Evolutionary conservation across 805 yeast genomes (phyloP).

Genomic region (Hanseniaspora lachancei): DNA sequence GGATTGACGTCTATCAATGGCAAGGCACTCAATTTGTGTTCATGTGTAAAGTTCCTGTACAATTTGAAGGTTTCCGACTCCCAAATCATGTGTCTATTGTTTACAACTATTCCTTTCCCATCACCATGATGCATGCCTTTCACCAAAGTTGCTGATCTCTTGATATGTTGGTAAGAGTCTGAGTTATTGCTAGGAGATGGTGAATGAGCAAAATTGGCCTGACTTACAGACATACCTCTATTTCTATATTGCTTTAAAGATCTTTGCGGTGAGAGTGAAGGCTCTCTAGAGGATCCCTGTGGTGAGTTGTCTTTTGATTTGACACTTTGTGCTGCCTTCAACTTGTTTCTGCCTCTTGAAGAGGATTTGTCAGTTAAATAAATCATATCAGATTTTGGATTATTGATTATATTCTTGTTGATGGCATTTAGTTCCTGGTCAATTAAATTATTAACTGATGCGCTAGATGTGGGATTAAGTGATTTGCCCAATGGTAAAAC

Average conservation of each 20-base stretch:
- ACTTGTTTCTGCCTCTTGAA: constrained; percentile 7
- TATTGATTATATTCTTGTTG: background rate
- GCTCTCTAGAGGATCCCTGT: background rate
- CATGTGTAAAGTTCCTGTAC: constrained; percentile 22
- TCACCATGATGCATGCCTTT: constrained; percentile 4
- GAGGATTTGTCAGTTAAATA: background rate
- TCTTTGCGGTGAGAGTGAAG: constrained; percentile 11
- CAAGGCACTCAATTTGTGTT: constrained; percentile 19
- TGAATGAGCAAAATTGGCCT: constrained; percentile 10
- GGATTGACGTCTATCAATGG: constrained; percentile 15
- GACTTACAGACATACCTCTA: constrained; percentile 17
- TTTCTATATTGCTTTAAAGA: constrained; percentile 16
- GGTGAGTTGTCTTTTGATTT: constrained; percentile 5
- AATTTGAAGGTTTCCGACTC: constrained; percentile 20
- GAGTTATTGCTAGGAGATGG: constrained; percentile 9
- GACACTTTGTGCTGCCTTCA: background rate
- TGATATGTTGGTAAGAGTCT: constrained; percentile 13
- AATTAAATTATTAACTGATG: background rate
- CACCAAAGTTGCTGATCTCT: constrained; percentile 3
- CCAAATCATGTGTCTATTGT: constrained; percentile 14
- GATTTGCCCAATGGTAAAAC: background rate
- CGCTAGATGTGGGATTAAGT: background rate
- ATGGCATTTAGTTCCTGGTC: constrained; percentile 5
- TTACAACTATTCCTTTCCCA: constrained; percentile 4
- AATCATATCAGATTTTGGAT: background rate